A percentile compares a stretch with the other conserved stretches of the same genome.
phyloP scores from a whole-genome alignment of 2,329 filamentous ascomycete genomes.

The Neoarthrinium moseri region DNA sequence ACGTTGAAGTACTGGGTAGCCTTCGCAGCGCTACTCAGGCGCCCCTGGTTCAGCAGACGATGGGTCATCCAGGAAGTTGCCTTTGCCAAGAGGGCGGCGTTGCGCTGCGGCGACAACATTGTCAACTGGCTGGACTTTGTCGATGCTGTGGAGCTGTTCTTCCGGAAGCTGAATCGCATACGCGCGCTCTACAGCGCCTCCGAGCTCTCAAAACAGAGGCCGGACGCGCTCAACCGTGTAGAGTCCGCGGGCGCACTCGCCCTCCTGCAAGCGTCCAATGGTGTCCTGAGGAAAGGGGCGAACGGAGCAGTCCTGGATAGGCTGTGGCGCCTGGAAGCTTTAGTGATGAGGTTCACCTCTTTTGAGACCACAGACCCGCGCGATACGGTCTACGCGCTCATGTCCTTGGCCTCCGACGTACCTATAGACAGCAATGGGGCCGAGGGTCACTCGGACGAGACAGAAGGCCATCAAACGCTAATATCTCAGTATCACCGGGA shows the following conservation, averaged over 20 bases:
- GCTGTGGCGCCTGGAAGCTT: slow-evolving; percentile 14
- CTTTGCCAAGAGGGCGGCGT: slow-evolving; percentile 5
- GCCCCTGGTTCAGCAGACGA: slow-evolving; percentile 13
- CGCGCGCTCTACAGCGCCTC: slow-evolving; percentile 11
- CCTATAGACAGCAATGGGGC: slow-evolving; percentile 14
- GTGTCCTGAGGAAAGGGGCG: slow-evolving; percentile 14
- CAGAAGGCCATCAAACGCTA: not conserved
- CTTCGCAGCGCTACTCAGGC: not conserved
- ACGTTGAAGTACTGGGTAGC: not conserved
- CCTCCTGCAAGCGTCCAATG: slow-evolving; percentile 13
- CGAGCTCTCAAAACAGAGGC: not conserved
- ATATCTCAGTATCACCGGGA: not conserved
- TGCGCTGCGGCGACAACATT: slow-evolving; percentile 2
- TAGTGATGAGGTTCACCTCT: slow-evolving; percentile 16
- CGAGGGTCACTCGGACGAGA: no score
- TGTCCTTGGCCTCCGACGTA: slow-evolving; percentile 12
- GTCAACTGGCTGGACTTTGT: slow-evolving; percentile 19
- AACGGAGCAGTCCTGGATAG: not conserved
- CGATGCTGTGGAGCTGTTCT: slow-evolving; percentile 18
- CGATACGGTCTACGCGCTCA: slow-evolving; percentile 22
- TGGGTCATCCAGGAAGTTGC: slow-evolving; percentile 14
- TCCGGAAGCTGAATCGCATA: slow-evolving; percentile 13
- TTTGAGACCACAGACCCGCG: slow-evolving; percentile 23
- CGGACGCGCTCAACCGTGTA: not conserved
- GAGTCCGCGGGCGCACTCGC: slow-evolving; percentile 9